Conservation (phyloP, 2,329 filamentous ascomycete genomes). For the Hymenoscyphus infarciens region DNA sequence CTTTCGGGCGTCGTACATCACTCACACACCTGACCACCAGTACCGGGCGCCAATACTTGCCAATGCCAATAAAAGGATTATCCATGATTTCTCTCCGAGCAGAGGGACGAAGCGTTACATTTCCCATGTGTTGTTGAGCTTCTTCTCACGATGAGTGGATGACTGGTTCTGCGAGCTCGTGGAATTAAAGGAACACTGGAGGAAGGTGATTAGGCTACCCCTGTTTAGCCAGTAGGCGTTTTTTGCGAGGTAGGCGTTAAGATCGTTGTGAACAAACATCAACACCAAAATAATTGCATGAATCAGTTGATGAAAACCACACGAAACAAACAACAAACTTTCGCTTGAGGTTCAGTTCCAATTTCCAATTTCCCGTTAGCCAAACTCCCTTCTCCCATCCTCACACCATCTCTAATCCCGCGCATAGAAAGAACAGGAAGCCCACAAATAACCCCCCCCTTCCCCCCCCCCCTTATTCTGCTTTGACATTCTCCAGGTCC, state of each 20-base stretch:
- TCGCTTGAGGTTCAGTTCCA: not conserved
- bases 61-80: not conserved
- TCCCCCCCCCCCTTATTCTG: not conserved
- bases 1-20: not conserved
- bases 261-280: not conserved
- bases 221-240: slow-evolving; percentile 1
- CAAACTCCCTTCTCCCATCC: not conserved
- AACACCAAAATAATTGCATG: not conserved
- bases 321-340: not conserved
- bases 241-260: no score
- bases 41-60: not conserved
- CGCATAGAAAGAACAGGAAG: not conserved
- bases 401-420: not conserved
- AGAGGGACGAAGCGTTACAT: not conserved
- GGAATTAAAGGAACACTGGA: no score
- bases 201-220: slow-evolving; percentile 3
- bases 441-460: not conserved
- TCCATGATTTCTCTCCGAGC: not conserved
- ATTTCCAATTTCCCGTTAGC: not conserved
- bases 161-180: not conserved
- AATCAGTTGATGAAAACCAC: not conserved
- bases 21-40: not conserved
- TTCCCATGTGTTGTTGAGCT: not conserved
- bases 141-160: not conserved
- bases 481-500: not conserved